Evolutionary conservation across 202 grass and related monocot species (phyloP), one percentile per base, ranked within the genome.

Genomic region (Zizania palustris): DNA sequence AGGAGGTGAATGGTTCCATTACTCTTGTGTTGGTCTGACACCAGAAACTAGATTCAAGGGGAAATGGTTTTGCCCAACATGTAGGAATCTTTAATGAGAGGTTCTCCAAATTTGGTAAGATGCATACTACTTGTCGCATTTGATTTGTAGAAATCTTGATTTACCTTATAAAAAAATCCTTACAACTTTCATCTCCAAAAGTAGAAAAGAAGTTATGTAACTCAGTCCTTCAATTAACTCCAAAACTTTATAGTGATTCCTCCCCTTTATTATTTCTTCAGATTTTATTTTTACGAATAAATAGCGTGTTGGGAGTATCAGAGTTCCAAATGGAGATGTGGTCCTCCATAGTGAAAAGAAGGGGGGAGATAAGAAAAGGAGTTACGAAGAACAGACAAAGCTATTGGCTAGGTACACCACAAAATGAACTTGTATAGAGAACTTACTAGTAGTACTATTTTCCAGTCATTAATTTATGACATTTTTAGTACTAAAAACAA

Each of bases 1-100:
- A 90, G 94, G 94, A 86, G 94, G 94, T 37, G 94, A 97, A 88
- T 97, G 94, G 94, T 97, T 97, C 73, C 94, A 97, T 86, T 97
- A 97, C 82, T 73, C 86, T 0, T 97, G 94, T 72, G 94, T 97
- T 65, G 91, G 91, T 71, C 89, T 97, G 58, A 97, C 94, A 35
- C 91, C 91, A 41, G 94, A 97, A 85, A 97, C 94, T 0, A 97
- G 94, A 90, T 97, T 97, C 88, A 97, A 93, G 76, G 94, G 91
- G n/a, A 93, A 97, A 83, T 97, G 94, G 94, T 97, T 88, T 84
- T 97, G 94, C 79, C 94, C 94, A 16, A 97, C 94, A 40, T 97
- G 91, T 76, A 87, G 88, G 89, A 91, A 60, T 82, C 90, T 79
- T 66, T 81, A 93, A 51, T 90, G 77, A 89, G 45, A 64, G 37